phyloP scores from a whole-genome alignment of 2,329 filamentous ascomycete genomes.

The Alternaria viburni region DNA sequence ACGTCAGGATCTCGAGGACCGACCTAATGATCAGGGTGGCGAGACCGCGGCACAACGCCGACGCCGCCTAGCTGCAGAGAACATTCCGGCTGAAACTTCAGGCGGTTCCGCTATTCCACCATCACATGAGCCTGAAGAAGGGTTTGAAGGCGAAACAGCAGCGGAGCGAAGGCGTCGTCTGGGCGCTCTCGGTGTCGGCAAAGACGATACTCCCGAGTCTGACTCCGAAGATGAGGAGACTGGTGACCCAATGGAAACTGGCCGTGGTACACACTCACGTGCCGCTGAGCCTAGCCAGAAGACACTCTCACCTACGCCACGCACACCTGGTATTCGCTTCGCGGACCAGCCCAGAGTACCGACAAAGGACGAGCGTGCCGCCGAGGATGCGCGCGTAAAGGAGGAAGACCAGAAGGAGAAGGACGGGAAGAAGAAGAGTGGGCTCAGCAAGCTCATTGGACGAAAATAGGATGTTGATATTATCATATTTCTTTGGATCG shows the following conservation, averaged over 20 bases:
- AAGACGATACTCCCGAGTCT: conserved; percentile 34
- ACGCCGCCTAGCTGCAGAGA: conserved; percentile 43
- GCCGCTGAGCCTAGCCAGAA: conserved; percentile 13
- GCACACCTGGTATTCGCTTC: conserved; percentile 66
- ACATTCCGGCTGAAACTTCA: conserved; percentile 19
- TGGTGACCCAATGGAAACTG: conserved; percentile 44
- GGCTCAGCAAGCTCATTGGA: conserved; percentile 26
- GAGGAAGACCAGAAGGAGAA: conserved; percentile 24
- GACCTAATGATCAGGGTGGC: conserved; percentile 24
- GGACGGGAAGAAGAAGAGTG: conserved; percentile 23
- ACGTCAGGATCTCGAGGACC: conserved; percentile 40
- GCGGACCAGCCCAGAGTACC: conserved; percentile 56
- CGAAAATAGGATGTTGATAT: conserved; percentile 11
- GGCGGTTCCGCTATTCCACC: conserved; percentile 13
- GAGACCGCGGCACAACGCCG: conserved; percentile 54
- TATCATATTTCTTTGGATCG: not conserved
- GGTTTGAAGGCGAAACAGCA: conserved; percentile 67
- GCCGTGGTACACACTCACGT: conserved; percentile 36
- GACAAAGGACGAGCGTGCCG: conserved; percentile 42
- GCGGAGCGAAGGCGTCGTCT: conserved; percentile 76
- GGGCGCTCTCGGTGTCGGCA: conserved; percentile 70
- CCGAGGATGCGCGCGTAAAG: conserved; percentile 31
- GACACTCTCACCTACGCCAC: conserved; percentile 18
- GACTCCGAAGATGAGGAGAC: conserved; percentile 44
- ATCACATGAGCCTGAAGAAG: conserved; percentile 25